These are phyloP conservation scores for Xylaria sp. DNA, from an alignment of 2,329 filamentous ascomycete genomes.

Conservation along the genomic window DNA sequence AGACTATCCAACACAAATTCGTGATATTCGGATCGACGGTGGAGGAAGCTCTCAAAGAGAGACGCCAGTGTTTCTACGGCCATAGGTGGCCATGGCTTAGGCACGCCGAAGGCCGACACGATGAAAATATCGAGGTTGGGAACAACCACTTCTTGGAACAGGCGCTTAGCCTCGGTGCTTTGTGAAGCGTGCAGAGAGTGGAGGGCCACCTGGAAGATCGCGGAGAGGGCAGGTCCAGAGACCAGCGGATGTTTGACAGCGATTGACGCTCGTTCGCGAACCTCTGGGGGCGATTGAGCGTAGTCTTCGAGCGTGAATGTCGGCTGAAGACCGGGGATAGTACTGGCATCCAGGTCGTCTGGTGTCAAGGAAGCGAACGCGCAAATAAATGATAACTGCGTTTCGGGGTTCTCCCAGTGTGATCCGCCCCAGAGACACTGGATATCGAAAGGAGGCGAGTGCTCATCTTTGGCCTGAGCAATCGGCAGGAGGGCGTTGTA, in stretches of 20 bases:
- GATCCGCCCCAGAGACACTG: conserved; percentile 81
- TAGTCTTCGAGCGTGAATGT: conserved; percentile 65
- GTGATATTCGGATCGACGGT: conserved; percentile 70
- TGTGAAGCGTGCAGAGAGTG: conserved; percentile 57
- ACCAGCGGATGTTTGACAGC: conserved; percentile 82
- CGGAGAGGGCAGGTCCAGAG: conserved; percentile 75
- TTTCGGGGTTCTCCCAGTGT: conserved; percentile 77
- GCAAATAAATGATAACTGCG: conserved; percentile 88
- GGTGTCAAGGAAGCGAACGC: conserved; percentile 74
- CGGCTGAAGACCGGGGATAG: conserved; percentile 73
- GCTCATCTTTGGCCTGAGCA: conserved; percentile 49
- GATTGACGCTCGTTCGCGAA: conserved; percentile 48
- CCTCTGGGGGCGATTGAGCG: conserved; percentile 42
- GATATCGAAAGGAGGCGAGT: conserved; percentile 64
- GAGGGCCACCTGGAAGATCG: conserved; percentile 61
- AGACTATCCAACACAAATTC: conserved; percentile 87
- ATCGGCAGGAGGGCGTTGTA: conserved; percentile 74
- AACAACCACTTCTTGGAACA: conserved; percentile 62
- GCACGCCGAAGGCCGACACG: conserved; percentile 70
- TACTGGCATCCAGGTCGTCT: conserved; percentile 74
- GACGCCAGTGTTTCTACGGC: conserved; percentile 71
- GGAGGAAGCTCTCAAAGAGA: conserved; percentile 76
- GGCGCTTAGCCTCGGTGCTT: conserved; percentile 56
- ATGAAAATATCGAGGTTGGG: conserved; percentile 75
- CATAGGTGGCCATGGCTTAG: conserved; percentile 69